phyloP scores from a whole-genome alignment of 1,284 basidiomycete species.

The Cystobasidium slooffiae region DNA sequence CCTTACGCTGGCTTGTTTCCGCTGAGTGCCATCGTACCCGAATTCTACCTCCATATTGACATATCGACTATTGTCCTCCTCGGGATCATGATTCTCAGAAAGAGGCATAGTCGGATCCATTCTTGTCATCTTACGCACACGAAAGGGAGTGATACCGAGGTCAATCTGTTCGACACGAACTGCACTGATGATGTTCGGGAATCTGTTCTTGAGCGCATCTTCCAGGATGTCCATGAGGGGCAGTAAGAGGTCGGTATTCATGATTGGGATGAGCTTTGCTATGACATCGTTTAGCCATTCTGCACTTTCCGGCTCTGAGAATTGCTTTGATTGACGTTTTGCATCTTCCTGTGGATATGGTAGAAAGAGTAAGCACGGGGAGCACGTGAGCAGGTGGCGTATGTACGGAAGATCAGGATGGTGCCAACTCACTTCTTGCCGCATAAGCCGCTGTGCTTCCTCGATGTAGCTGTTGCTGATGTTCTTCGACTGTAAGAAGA shows the following conservation, averaged over 20 bases:
- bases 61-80: slow-evolving; percentile 22
- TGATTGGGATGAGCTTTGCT: slow-evolving; percentile 24
- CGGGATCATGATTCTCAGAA: slow-evolving; percentile 20
- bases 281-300: slow-evolving; percentile 40
- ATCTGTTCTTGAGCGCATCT: slow-evolving; percentile 38
- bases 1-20: slow-evolving; percentile 32
- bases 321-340: background rate
- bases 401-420: background rate
- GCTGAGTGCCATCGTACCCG: slow-evolving; percentile 24
- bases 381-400: background rate
- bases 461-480: slow-evolving; percentile 13
- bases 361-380: background rate
- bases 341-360: background rate
- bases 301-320: slow-evolving; percentile 20
- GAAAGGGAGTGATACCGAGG: slow-evolving; percentile 27
- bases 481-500: slow-evolving; percentile 2
- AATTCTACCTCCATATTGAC: slow-evolving; percentile 41
- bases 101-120: slow-evolving; percentile 27
- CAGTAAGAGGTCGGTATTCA: slow-evolving; percentile 40
- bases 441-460: slow-evolving; percentile 13
- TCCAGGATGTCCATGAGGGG: slow-evolving; percentile 38
- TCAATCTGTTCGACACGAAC: slow-evolving; percentile 41
- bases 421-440: background rate
- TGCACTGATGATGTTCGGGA: slow-evolving; percentile 28
- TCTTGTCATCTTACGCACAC: slow-evolving; percentile 26